These are phyloP conservation scores for Diaporthe sp. DNA, from an alignment of 2,329 filamentous ascomycete species.

Conservation along the genomic window DNA sequence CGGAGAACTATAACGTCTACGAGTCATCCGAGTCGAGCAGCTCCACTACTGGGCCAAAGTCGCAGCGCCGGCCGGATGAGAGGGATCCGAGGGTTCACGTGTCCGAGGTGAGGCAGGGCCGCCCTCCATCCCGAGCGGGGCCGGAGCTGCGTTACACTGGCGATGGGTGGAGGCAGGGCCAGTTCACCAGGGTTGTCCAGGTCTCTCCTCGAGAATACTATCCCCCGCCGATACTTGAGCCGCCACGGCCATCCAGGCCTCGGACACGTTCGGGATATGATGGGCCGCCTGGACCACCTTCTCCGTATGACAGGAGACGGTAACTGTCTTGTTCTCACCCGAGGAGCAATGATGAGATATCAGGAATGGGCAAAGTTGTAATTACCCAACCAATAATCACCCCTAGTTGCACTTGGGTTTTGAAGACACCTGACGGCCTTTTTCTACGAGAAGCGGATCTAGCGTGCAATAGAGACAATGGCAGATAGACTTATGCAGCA, in stretches of 20 bases:
- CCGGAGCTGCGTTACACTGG: slow-evolving; percentile 19
- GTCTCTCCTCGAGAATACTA: neutral
- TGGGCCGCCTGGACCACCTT: slow-evolving; percentile 8
- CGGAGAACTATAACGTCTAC: slow-evolving; percentile 30
- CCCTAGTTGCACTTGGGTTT: too few relatives aligned
- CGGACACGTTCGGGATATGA: slow-evolving; percentile 34
- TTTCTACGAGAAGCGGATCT: neutral
- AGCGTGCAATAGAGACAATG: neutral
- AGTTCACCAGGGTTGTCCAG: slow-evolving; percentile 7
- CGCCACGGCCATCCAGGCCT: slow-evolving; percentile 24
- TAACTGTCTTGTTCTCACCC: neutral
- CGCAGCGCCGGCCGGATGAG: slow-evolving; percentile 21
- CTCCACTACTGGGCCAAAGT: slow-evolving; percentile 3
- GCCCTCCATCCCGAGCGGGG: slow-evolving; percentile 8
- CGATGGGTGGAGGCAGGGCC: slow-evolving; percentile 22
- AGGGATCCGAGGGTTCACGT: slow-evolving; percentile 25
- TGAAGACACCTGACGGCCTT: too few relatives aligned
- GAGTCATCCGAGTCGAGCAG: slow-evolving; percentile 30
- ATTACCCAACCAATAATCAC: neutral
- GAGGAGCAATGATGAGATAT: too few relatives aligned
- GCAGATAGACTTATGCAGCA: neutral
- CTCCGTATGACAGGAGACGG: slow-evolving; percentile 26
- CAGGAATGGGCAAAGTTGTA: neutral
- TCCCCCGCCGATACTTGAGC: slow-evolving; percentile 26
- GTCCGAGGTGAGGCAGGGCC: slow-evolving; percentile 20